Conservation (phyloP, 2,329 filamentous ascomycete species). For the Aspergillus novofumigatus region DNA sequence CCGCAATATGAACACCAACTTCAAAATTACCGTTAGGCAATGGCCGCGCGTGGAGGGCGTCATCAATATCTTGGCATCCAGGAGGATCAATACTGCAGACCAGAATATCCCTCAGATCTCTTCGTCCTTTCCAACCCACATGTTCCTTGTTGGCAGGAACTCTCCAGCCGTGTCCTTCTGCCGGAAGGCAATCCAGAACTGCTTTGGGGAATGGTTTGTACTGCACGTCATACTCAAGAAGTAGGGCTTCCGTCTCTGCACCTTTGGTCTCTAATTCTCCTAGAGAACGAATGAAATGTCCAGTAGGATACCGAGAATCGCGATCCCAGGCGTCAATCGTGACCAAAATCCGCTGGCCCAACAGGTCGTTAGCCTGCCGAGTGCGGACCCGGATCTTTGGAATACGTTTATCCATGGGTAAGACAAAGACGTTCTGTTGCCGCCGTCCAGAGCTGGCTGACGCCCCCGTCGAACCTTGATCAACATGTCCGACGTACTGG, state of each 20-base stretch:
- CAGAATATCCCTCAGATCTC: conserved; percentile 77
- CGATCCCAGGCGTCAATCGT: conserved; percentile 95
- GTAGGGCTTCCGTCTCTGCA: conserved; percentile 91
- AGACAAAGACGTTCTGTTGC: conserved; percentile 88
- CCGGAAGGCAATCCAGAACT: conserved; percentile 86
- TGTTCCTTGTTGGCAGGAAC: conserved; percentile 77
- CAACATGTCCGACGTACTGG: conserved; percentile 94
- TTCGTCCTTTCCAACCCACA: conserved; percentile 78
- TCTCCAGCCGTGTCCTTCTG: conserved; percentile 89
- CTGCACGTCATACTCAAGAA: conserved; percentile 95
- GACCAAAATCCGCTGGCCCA: conserved; percentile 87
- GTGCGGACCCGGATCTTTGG: conserved; percentile 94
- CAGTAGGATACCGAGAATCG: conserved; percentile 85
- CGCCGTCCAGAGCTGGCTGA: conserved; percentile 71
- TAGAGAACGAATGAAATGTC: conserved; percentile 88
- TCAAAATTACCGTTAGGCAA: conserved; percentile 92
- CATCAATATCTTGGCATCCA: conserved; percentile 96
- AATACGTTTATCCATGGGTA: conserved; percentile 97
- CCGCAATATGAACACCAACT: conserved; percentile 96
- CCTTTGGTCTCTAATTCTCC: conserved; percentile 94
- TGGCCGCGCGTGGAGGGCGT: conserved; percentile 81
- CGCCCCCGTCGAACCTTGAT: conserved; percentile 75
- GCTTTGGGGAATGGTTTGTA: conserved; percentile 96
- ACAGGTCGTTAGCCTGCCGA: conserved; percentile 78
- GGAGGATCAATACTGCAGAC: conserved; percentile 97